Conservation (phyloP, 2,329 filamentous ascomycete species). For the Lasiodiplodia sp. region DNA sequence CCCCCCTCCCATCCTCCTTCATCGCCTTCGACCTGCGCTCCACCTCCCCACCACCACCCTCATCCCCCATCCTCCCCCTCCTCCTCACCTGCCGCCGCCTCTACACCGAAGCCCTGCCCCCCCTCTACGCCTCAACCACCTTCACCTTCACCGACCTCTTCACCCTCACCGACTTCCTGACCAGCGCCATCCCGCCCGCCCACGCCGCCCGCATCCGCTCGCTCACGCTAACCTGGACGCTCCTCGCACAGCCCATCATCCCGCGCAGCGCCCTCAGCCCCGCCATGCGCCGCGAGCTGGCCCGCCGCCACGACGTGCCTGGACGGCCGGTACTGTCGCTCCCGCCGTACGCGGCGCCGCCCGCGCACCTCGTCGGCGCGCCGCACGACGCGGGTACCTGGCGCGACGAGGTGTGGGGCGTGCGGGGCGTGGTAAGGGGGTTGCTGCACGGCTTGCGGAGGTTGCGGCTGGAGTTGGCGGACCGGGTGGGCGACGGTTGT, state of each 20-base stretch:
- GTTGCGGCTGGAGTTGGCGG: neutral
- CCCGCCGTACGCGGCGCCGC: too few relatives aligned
- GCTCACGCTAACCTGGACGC: neutral
- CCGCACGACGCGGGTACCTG: too few relatives aligned
- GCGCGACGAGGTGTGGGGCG: too few relatives aligned
- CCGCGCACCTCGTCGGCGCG: too few relatives aligned
- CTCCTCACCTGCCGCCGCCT: neutral
- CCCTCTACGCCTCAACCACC: neutral
- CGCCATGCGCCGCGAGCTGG: neutral
- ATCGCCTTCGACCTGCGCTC: neutral
- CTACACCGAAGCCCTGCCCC: neutral
- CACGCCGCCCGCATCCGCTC: neutral
- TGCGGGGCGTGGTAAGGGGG: too few relatives aligned
- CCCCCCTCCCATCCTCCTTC: neutral
- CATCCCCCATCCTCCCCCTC: neutral
- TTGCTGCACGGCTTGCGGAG: neutral
- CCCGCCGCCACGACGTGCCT: neutral
- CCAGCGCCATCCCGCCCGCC: neutral
- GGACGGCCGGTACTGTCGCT: rapidly evolving
- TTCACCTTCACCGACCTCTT: neutral
- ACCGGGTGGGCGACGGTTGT: neutral
- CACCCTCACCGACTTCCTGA: neutral
- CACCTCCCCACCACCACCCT: neutral
- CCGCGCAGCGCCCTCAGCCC: neutral
- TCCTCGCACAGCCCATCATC: neutral